These are phyloP conservation scores for Bolboschoenoplectus hybrid DNA, from an alignment of 202 grass and related monocot species.

Conservation along the genomic window DNA sequence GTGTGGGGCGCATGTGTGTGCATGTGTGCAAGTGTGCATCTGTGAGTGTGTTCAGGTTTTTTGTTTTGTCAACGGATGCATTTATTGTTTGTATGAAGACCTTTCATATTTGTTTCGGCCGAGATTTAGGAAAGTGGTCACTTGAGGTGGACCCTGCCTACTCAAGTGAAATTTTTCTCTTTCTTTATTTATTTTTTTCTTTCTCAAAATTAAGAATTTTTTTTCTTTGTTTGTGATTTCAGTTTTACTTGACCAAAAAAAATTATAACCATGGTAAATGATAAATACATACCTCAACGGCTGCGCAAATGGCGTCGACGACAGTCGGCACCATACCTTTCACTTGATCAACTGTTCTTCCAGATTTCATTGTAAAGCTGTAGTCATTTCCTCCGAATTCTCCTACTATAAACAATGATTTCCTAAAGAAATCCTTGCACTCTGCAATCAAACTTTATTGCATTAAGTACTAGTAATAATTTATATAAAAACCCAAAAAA, in stretches of 20 bases:
- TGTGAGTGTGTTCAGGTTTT: slow-evolving; percentile 20
- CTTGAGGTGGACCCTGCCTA: background rate
- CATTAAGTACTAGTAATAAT: background rate
- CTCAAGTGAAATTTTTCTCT: background rate
- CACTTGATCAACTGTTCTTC: slow-evolving; percentile 60
- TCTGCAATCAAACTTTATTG: slow-evolving; percentile 36
- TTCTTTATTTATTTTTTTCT: background rate
- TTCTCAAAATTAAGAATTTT: background rate
- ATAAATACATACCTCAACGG: slow-evolving; percentile 50
- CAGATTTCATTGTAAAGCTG: slow-evolving; percentile 64
- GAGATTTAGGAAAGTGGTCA: slow-evolving; percentile 31
- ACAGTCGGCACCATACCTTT: slow-evolving; percentile 66
- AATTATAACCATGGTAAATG: background rate
- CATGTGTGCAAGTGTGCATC: slow-evolving; percentile 1
- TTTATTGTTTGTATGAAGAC: slow-evolving; percentile 18
- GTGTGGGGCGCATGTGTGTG: slow-evolving; percentile 26
- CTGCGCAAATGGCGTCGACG: slow-evolving; percentile 48
- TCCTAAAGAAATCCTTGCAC: slow-evolving; percentile 54
- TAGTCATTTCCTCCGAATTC: slow-evolving; percentile 94
- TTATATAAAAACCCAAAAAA: background rate
- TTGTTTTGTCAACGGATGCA: slow-evolving; percentile 34
- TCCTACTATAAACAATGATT: slow-evolving; percentile 70
- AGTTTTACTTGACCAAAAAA: background rate
- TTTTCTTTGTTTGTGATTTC: background rate
- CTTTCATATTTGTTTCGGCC: background rate